Evolutionary conservation across 2,329 filamentous ascomycete genomes (phyloP).

Genomic region (Aspergillus sp.): DNA sequence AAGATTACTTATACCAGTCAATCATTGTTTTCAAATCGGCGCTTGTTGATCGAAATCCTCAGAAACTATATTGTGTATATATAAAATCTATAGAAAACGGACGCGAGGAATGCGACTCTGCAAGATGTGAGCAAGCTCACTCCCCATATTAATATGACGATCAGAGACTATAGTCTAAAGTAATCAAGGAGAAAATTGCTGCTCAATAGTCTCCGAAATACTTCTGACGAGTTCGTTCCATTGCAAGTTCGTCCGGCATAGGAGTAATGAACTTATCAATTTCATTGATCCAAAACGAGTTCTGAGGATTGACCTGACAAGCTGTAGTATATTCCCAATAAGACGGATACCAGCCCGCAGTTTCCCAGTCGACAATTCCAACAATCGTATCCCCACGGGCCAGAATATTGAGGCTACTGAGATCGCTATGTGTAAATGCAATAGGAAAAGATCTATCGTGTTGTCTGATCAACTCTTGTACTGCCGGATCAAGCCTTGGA

Average conservation of each 20-base stretch:
- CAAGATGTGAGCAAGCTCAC: too few relatives aligned
- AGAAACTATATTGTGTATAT: too few relatives aligned
- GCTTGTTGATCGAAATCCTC: too few relatives aligned
- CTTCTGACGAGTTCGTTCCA: conserved; percentile 43
- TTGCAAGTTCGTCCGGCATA: conserved; percentile 40
- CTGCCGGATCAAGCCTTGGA: conserved; percentile 23
- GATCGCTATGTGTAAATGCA: conserved; percentile 56
- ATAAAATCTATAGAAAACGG: too few relatives aligned
- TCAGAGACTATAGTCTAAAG: too few relatives aligned
- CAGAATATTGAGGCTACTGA: conserved; percentile 45
- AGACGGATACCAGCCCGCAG: conserved; percentile 34
- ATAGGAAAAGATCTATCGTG: conserved; percentile 35
- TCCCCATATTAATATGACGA: too few relatives aligned
- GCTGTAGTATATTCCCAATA: conserved; percentile 41
- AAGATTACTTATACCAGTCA: not conserved
- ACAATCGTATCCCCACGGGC: conserved; percentile 43
- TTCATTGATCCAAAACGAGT: conserved; percentile 42
- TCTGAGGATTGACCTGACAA: conserved; percentile 45
- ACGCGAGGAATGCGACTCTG: too few relatives aligned
- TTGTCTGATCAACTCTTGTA: conserved; percentile 38
- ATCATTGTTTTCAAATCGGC: too few relatives aligned
- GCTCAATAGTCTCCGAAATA: conserved; percentile 37
- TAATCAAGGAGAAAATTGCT: not conserved
- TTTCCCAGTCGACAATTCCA: conserved; percentile 39
- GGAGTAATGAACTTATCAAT: conserved; percentile 45